These are phyloP conservation scores for Thielaviopsis ethacetica DNA, from an alignment of 2,329 filamentous ascomycete species.

Conservation along the genomic window DNA sequence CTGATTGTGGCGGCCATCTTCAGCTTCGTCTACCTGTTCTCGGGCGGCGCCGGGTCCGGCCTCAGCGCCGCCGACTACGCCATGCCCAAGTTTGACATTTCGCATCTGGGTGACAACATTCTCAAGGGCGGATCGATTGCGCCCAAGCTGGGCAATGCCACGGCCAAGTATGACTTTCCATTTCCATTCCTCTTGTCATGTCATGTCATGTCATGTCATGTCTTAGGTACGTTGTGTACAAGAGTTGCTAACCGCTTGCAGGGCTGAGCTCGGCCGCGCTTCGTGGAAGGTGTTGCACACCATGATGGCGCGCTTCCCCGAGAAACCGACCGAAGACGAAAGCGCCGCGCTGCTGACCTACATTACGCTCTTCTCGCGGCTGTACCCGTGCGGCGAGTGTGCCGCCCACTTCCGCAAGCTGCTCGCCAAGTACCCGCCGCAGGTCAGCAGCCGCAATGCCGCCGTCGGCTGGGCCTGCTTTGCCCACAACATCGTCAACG, in stretches of 20 bases:
- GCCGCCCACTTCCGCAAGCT: slow-evolving; percentile 49
- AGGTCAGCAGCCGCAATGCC: slow-evolving; percentile 44
- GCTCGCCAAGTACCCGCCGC: slow-evolving; percentile 45
- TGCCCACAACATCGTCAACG: slow-evolving; percentile 52
- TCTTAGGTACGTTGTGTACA: too few species aligned
- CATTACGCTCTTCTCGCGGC: slow-evolving; percentile 48
- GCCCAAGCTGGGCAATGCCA: slow-evolving; percentile 69
- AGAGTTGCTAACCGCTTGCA: slow-evolving; percentile 17
- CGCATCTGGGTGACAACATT: slow-evolving; percentile 28
- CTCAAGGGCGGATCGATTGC: slow-evolving; percentile 58
- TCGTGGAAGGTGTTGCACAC: slow-evolving; percentile 58
- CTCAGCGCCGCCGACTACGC: slow-evolving; percentile 2
- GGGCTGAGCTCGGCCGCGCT: slow-evolving; percentile 48
- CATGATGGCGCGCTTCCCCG: slow-evolving; percentile 53
- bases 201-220: too few species aligned
- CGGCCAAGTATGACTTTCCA: slow-evolving; percentile 43
- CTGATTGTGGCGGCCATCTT: slow-evolving; percentile 39
- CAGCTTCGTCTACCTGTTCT: slow-evolving; percentile 42
- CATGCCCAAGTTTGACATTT: slow-evolving; percentile 22
- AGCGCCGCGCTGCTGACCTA: slow-evolving; percentile 46
- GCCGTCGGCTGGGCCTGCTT: slow-evolving; percentile 54
- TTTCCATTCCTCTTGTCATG: too few species aligned
- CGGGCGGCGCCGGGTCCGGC: slow-evolving; percentile 21
- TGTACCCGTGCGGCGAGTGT: slow-evolving; percentile 57
- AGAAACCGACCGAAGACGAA: slow-evolving; percentile 45